These are phyloP conservation scores for Ambrosia trifida DNA, from an alignment of 129 eudicot species.

Conservation along the genomic window DNA sequence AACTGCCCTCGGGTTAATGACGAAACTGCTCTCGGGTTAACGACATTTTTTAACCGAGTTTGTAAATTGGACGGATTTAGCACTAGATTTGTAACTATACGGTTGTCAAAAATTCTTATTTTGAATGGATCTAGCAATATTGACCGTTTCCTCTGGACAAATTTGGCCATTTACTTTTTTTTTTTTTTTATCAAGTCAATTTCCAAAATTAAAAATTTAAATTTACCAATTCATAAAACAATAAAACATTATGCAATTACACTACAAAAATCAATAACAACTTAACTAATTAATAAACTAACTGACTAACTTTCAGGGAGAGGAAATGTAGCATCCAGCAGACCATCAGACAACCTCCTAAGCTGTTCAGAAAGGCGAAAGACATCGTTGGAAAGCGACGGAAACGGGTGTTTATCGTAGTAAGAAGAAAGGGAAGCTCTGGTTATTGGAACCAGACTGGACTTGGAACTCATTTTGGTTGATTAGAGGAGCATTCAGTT, in stretches of 20 bases:
- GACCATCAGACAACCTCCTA: slow-evolving; percentile 42
- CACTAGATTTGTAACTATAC: too few species aligned
- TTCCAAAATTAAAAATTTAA: neutral
- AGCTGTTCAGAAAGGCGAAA: slow-evolving; percentile 53
- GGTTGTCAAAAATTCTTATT: too few species aligned
- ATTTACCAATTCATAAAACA: neutral
- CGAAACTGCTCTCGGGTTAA: too few species aligned
- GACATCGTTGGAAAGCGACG: slow-evolving; percentile 57
- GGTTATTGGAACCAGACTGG: slow-evolving; percentile 74
- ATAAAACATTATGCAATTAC: neutral
- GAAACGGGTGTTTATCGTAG: slow-evolving; percentile 67
- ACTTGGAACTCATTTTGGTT: slow-evolving; percentile 50
- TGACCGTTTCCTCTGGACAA: too few species aligned
- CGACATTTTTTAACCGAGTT: too few species aligned
- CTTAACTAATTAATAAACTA: neutral
- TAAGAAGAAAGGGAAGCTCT: slow-evolving; percentile 67
- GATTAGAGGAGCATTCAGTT: slow-evolving; percentile 1
- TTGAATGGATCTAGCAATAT: too few species aligned
- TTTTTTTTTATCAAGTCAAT: too few species aligned
- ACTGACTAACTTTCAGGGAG: slow-evolving; percentile 54
- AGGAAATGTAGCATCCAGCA: slow-evolving; percentile 35
- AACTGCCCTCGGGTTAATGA: too few species aligned
- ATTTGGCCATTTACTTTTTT: too few species aligned
- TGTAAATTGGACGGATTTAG: too few species aligned
- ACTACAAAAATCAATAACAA: neutral